Base-by-base conservation (phyloP, 257 asterid genomes). In the Sherardia arvensis region DNA sequence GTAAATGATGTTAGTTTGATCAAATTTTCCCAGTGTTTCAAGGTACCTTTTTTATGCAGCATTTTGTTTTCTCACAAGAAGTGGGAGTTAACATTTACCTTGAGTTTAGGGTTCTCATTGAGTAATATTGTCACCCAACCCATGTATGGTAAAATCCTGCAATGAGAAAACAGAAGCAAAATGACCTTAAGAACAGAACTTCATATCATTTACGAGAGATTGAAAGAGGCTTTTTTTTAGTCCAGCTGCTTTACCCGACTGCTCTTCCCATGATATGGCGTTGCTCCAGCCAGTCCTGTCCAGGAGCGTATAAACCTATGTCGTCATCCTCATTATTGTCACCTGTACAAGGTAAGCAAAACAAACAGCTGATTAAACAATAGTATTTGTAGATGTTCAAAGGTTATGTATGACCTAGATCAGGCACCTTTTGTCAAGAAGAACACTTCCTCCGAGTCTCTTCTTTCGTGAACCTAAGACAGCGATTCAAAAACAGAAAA, bases 51-150 rank as follows among this genome's bases (percentile, higher is more conserved):
- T 34, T 36, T 3, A 66, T 8, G n/a, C 28, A 55, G 33, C 59
- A 2, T 8, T 28, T 32, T 34, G 22, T 28, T 66, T 55, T 3
- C 36, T 12, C 9, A 40, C 27, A 34, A 47, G 61, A 7, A 62
- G 7, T 23, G 3, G 40, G 27, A 60, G 69, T 53, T 43, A 10
- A 36, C 14, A 8, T 45, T 54, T 18, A 85, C 95, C 90, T 87
- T 87, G 54, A 87, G 73, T 47, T 78, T 40, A 51, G 95, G 95
- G 48, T 79, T 77, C 21, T 86, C 96, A 25, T 86, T 84, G 87
- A 88, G 78, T 40, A 88, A 71, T 54, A 88, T 84, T 67, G 96
- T 88, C 60, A 77, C 79, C 78, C 81, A 88, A n/a, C 96, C 96
- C 55, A 76, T 78, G 56, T 84, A 80, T 45, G 90, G 95, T 60